A percentile compares a stretch with the other conserved stretches of the same genome.
phyloP scores from a whole-genome alignment of 2,329 filamentous ascomycete species.

The Botrytis fragariae region DNA sequence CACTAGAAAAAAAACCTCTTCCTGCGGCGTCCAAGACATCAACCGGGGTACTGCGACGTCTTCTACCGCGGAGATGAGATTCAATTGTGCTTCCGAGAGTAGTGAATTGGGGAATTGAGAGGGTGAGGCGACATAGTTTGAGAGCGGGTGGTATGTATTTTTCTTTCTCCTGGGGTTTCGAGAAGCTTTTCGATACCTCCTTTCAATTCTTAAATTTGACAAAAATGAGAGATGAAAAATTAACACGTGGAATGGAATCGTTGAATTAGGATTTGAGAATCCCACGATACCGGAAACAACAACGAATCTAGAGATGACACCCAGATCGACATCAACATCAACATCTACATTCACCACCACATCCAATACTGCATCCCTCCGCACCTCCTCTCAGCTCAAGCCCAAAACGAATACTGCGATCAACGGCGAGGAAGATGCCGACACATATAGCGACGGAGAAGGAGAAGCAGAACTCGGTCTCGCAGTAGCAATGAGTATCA shows the following conservation, averaged over 20 bases:
- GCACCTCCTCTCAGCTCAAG: background rate
- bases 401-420: too few relatives aligned
- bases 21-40: background rate
- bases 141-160: background rate
- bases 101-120: background rate
- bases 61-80: background rate
- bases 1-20: background rate
- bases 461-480: background rate
- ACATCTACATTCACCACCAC: background rate
- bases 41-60: background rate
- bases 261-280: background rate
- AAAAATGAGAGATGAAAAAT: too few relatives aligned
- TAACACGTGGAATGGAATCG: too few relatives aligned
- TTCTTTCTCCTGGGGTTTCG: too few relatives aligned
- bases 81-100: background rate
- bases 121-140: background rate
- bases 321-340: background rate
- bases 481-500: background rate
- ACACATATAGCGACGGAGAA: background rate
- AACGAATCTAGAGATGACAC: background rate
- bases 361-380: background rate
- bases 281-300: too few relatives aligned
- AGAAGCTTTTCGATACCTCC: too few relatives aligned
- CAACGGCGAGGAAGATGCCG: background rate
- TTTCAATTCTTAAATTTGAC: too few relatives aligned